Evolutionary conservation across 2,329 filamentous ascomycete species (phyloP).

Genomic region (Zymoseptoria pseudotritici): DNA sequence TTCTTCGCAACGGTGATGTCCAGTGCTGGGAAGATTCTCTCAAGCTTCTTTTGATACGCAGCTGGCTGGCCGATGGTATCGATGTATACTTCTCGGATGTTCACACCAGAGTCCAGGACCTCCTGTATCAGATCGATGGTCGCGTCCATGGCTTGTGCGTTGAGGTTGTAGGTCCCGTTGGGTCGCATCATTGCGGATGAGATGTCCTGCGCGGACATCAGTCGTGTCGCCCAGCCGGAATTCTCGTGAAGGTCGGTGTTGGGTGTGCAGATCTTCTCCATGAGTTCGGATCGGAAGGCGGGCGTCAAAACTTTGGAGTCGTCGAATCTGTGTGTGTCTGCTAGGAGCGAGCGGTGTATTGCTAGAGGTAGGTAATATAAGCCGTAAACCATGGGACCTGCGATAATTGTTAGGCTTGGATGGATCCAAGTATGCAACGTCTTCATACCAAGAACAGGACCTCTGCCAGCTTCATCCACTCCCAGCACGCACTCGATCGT

Average conservation of each 20-base stretch:
- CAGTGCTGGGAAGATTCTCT: constrained; percentile 69
- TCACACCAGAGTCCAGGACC: constrained; percentile 69
- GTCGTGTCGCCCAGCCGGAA: constrained; percentile 77
- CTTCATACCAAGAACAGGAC: constrained; percentile 77
- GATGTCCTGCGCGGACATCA: constrained; percentile 79
- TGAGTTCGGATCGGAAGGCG: constrained; percentile 65
- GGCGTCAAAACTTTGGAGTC: constrained; percentile 90
- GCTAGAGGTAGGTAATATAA: constrained; percentile 65
- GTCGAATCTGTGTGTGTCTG: constrained; percentile 76
- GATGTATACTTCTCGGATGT: constrained; percentile 83
- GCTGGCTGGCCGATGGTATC: constrained; percentile 84
- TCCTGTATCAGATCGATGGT: constrained; percentile 74
- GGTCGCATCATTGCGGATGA: constrained; percentile 67
- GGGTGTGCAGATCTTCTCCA: constrained; percentile 62
- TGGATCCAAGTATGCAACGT: constrained; percentile 22
- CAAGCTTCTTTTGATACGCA: constrained; percentile 75
- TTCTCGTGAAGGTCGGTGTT: constrained; percentile 50
- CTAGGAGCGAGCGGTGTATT: constrained; percentile 63
- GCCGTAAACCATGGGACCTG: constrained; percentile 59
- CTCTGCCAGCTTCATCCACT: constrained; percentile 88
- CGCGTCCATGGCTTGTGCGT: constrained; percentile 90
- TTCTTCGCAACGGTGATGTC: constrained; percentile 54
- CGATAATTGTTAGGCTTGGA: constrained; percentile 10
- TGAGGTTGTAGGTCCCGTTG: constrained; percentile 69
- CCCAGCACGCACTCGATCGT: constrained; percentile 66